Base-by-base conservation (phyloP, 257 asterid genomes). In the Salvia rosmarinus region DNA sequence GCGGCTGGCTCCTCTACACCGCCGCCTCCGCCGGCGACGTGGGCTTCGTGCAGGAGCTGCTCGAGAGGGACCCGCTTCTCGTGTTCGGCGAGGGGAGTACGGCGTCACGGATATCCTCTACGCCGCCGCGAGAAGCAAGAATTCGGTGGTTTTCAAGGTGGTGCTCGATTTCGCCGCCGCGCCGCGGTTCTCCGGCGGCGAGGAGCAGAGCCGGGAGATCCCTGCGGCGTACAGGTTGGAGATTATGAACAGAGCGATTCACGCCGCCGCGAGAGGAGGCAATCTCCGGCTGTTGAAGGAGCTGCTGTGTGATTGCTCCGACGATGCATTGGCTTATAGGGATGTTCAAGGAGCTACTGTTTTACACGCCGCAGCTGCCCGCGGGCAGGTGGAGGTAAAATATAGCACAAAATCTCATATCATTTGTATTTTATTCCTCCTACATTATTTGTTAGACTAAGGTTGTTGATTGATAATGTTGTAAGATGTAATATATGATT, bases 21-120 rank as follows among this genome's bases (percentile, higher is more conserved):
- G 98, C 98, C 19, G 95, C 98, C 39, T 77, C 96, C 0, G 96
- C 96, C 0, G 99, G 96, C 19, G 98, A 94, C 46, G 54, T 72
- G 40, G 69, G 28, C 12, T 91, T 94, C 59, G 93, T 91, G 3
- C 81, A 80, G 65, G 85, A 84, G 25, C 64, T 95, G 77, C 12
- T 95, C 83, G 87, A 56, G 9, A 84, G 84, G 78, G 91, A 95
- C n/a, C 93, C 93, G 0, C 73, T 81, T 19, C 78, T 94, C 69
- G 96, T 88, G 70, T 94, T 89, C 37, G 99, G 99, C n/a, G 99
- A 91, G 72, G 95, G 99, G 99, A 94, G 28, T 94, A 86, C 72
- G 96, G 99, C 19, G 95, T 87, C 21, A 88, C 93, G 1, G 99
- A 95, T 80, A 75, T 95, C 6, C 77, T 94, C 1, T 91, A 94